Evolutionary conservation across 73 alveolate genomes (phyloP), one percentile per base, ranked within the genome.

Genomic region (Urostyla sp.): DNA sequence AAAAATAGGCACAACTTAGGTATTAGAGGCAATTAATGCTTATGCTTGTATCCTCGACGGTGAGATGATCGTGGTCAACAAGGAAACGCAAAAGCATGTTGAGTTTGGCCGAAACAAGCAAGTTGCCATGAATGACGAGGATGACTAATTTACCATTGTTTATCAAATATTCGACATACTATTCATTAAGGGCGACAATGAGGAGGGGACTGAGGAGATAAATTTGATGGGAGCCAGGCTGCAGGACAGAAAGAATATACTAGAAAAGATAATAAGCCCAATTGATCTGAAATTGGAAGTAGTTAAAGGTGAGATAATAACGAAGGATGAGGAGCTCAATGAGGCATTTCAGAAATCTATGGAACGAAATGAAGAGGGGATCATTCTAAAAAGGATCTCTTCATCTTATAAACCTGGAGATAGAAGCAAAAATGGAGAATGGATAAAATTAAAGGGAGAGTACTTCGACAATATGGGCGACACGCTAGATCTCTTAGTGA

Each of bases 401-500:
- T 88, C 98, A 24, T 72, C 80, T 20, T 96, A 93, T 77, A 91
- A 88, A 36, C 98, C 99, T 4, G 95, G 94, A 87, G 98, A 96
- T 73, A 91, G 99, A 73, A 80, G 97, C 23, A 76, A 84, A 0
- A 87, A 79, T 48, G n/a, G n/a, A n/a, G n/a, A n/a, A n/a, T 96
- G 99, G 99, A 91, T 96, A 21, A 96, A 96, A 83, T 83, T 96
- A 90, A 96, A 96, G 83, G 95, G 98, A 30, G 99, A 96, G 73
- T 93, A 95, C 87, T 83, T 95, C 45, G 99, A 96, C 60, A 90
- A 94, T 18, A 77, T 96, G 11, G 96, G 96, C 30, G 99, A 96
- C 80, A 94, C 98, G 48, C 85, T 96, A 38, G 99, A 96, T 87
- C 77, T 95, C 60, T 61, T 96, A 18, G 89, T 96, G 4, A 94